Base-by-base conservation (phyloP, 148 eudicot genomes). In the Camellia japonica region DNA sequence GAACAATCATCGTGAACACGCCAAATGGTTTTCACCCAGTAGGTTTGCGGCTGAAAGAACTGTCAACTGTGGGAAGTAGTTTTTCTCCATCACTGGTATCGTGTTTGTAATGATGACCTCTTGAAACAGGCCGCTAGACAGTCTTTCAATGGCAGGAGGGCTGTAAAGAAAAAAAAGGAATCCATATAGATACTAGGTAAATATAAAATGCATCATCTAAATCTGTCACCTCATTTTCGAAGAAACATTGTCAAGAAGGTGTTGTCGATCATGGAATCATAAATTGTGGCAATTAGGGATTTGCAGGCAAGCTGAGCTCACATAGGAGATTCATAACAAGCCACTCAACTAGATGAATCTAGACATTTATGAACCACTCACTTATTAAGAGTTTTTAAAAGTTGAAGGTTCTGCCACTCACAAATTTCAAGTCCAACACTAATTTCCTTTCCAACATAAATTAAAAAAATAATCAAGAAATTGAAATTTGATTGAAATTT, bases 11-110 rank as follows among this genome's bases (percentile, higher is more conserved):
- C 92, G 38, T 91, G 94, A 65, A 91, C 83, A 23, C 94, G 92
- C 92, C 94, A 89, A 70, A 91, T 89, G 44, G 94, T 91, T 82
- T n/a, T 91, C 94, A 54, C 92, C 94, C 85, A 91, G 62, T 42
- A 91, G 82, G 81, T 89, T 91, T 58, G 94, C 94, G 18, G 86
- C 88, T 19, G 94, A 89, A 44, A 91, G 88, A 79, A 91, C 92
- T 10, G 94, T 91, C 81, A 91, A 68, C 75, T 91, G 90, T 8
- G 94, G 94, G 84, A 91, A 91, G 83, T 86, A 87, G 73, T 91
- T 88, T 73, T 88, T 65, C 65, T 90, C 91, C 82, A 75, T 68
- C 30, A 83, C 82, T 0, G 94, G 94, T 52, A 91, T 86, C 44
- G 94, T 91, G 68, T 91, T 91, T 46, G 94, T 91, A 59, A 89